These are phyloP conservation scores for Santalum album DNA, from an alignment of 164 flowering plant genomes.

Conservation along the genomic window DNA sequence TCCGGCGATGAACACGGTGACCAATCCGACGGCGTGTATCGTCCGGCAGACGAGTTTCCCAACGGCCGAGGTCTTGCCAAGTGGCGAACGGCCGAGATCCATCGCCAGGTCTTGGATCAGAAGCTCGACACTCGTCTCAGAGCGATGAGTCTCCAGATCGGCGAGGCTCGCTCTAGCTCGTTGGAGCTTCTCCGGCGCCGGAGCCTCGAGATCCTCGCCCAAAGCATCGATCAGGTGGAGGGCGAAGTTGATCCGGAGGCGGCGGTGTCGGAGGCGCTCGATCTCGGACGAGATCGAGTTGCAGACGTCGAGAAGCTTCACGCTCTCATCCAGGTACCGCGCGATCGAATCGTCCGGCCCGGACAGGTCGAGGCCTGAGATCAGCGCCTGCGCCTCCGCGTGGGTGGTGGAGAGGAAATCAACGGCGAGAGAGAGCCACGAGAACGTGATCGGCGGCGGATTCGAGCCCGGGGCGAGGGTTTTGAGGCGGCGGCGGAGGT, in stretches of 20 bases:
- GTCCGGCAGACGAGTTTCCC: slow-evolving; percentile 18
- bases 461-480: slow-evolving; percentile 1
- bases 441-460: slow-evolving; percentile 11
- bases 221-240: slow-evolving; percentile 12
- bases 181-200: slow-evolving; percentile 14
- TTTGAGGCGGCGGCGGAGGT: slow-evolving; percentile 19
- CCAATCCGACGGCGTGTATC: slow-evolving; percentile 19
- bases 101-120: slow-evolving; percentile 20
- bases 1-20: slow-evolving; percentile 27
- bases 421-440: slow-evolving; percentile 24
- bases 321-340: slow-evolving; percentile 19
- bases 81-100: slow-evolving; percentile 9
- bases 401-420: slow-evolving; percentile 21
- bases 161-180: slow-evolving; percentile 20
- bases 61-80: slow-evolving; percentile 17
- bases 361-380: slow-evolving; percentile 4
- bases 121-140: slow-evolving; percentile 3
- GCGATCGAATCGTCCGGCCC: slow-evolving; percentile 5
- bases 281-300: slow-evolving; percentile 26
- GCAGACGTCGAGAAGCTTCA: slow-evolving; percentile 27
- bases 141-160: slow-evolving; percentile 6
- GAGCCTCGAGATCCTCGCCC: slow-evolving; percentile 2
- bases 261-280: slow-evolving; percentile 20
- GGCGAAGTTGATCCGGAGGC: slow-evolving; percentile 16
- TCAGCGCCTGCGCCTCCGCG: slow-evolving; percentile 19